Conservation (phyloP, 192 early-diverging fungal genomes). For the Podila minutissima region DNA sequence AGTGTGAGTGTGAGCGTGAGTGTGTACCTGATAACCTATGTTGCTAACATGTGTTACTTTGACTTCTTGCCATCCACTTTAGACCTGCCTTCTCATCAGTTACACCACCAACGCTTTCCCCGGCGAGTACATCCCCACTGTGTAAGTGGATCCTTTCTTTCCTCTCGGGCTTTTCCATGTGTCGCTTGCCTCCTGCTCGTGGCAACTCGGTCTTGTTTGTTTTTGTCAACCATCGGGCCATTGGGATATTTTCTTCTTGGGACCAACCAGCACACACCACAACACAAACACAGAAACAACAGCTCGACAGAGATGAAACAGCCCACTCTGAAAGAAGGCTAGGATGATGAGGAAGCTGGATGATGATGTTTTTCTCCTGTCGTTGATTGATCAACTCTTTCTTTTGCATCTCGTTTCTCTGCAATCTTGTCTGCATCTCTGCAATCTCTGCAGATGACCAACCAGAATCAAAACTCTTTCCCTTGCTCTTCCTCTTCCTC, state of each 20-base stretch:
- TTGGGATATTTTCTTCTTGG: not conserved
- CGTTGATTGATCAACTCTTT: not conserved
- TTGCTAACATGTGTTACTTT: not conserved
- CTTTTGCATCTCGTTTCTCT: not conserved
- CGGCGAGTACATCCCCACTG: conserved; percentile 99
- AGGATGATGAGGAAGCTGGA: no score
- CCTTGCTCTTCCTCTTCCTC: no score
- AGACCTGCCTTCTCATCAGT: conserved; percentile 97
- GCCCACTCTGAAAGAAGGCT: not conserved
- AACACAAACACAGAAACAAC: no score
- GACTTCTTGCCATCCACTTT: conserved; percentile 37
- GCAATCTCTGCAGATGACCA: not conserved
- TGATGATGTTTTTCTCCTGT: no score
- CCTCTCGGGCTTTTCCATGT: not conserved
- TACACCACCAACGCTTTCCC: conserved; percentile 99
- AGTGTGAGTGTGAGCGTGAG: no score
- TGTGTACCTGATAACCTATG: not conserved
- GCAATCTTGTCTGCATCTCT: not conserved
- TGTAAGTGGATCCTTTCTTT: conserved; percentile 70
- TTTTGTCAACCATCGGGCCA: not conserved
- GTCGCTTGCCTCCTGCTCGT: not conserved
- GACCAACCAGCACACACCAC: no score
- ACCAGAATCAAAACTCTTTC: no score
- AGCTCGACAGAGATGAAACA: not conserved
- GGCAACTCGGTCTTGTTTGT: no score